phyloP scores from a whole-genome alignment of 192 early-diverging fungal genomes.

The Backusella australiensis region DNA sequence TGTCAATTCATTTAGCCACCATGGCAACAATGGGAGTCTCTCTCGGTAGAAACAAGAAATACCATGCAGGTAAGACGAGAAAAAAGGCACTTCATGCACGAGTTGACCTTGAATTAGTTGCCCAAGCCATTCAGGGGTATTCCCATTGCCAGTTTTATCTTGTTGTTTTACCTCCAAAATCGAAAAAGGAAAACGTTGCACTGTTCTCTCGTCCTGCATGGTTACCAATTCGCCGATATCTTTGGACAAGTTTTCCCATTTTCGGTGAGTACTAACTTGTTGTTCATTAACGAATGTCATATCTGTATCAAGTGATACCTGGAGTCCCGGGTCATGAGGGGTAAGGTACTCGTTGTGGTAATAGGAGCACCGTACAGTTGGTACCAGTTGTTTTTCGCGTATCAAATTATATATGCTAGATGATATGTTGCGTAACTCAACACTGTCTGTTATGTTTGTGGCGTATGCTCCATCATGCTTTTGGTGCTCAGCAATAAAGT shows the following conservation, averaged over 20 bases:
- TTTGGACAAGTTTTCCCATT: background rate
- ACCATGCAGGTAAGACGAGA: constrained; percentile 7
- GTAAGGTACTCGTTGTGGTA: background rate
- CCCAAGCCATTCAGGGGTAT: background rate
- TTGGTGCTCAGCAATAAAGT: background rate
- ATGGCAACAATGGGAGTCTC: background rate
- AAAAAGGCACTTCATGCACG: constrained; percentile 7
- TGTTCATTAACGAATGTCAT: constrained; percentile 4
- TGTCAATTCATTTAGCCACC: background rate
- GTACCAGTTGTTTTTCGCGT: background rate
- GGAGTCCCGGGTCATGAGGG: background rate
- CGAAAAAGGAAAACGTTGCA: background rate
- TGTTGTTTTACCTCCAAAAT: background rate
- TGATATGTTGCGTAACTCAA: background rate
- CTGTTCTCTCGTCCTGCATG: background rate
- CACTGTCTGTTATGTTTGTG: background rate
- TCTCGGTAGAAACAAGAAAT: background rate
- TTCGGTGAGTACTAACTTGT: background rate
- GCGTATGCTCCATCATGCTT: background rate
- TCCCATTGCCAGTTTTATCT: background rate
- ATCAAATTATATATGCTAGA: background rate
- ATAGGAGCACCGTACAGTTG: background rate
- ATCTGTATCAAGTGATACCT: background rate
- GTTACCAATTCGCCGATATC: background rate
- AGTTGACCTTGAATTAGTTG: constrained; percentile 2